Percentiles rank a stretch among this genome's conserved stretches.
phyloP scores from a whole-genome alignment of 2,329 filamentous ascomycete genomes.

The Diaporthe ampelina region DNA sequence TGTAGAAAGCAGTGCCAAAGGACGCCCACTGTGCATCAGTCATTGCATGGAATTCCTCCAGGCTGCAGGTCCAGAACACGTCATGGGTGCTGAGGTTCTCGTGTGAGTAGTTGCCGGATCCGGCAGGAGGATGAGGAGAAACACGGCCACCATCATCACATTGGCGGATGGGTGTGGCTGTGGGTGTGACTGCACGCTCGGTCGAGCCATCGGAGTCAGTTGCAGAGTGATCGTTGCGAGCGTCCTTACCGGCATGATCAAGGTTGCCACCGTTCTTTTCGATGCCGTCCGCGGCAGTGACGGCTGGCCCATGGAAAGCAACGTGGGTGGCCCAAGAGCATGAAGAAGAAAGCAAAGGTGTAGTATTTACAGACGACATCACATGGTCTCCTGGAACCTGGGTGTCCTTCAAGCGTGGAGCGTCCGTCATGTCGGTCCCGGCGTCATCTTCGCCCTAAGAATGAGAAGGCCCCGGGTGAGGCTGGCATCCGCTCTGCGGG shows the following conservation, averaged over 20 bases:
- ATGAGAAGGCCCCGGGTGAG: not conserved
- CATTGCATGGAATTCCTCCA: conserved; percentile 35
- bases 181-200: too few species aligned
- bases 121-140: too few species aligned
- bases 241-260: not conserved
- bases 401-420: not conserved
- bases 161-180: too few species aligned
- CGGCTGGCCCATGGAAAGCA: not conserved
- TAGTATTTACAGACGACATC: not conserved
- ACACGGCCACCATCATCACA: too few species aligned
- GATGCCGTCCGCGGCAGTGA: not conserved
- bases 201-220: not conserved
- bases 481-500: conserved; percentile 5
- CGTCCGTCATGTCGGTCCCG: conserved; percentile 9
- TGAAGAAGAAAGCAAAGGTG: not conserved
- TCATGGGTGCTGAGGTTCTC: not conserved
- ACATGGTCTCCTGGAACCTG: not conserved
- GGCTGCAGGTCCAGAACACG: conserved; percentile 33
- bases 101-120: conserved; percentile 23
- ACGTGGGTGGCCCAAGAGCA: too few species aligned
- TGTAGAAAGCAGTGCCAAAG: conserved; percentile 34
- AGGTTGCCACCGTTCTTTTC: too few species aligned
- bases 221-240: not conserved
- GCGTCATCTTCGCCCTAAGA: conserved; percentile 17
- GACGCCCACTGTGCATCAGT: conserved; percentile 22